Evolutionary conservation across 225 moss, liverwort and hornwort species (phyloP).

Genomic region (Pleurozium schreberi): DNA sequence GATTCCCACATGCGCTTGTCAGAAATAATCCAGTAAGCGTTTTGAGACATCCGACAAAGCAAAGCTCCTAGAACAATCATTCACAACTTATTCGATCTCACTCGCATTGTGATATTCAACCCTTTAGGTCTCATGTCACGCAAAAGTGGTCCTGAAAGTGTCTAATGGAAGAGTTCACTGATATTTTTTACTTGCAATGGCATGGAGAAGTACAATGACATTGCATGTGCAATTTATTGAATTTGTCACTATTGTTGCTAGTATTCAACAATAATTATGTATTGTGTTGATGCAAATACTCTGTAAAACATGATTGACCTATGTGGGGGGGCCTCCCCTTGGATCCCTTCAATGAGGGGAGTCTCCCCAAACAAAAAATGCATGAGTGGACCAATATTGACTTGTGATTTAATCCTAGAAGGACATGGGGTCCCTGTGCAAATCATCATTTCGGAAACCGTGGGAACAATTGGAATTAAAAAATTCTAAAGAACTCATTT

Average conservation of each 20-base stretch:
- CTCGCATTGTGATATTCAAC: not conserved
- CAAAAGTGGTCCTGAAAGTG: not conserved
- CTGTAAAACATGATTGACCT: not conserved
- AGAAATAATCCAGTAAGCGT: not conserved
- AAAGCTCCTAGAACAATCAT: not conserved
- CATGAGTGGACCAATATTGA: not conserved
- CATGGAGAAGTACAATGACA: not conserved
- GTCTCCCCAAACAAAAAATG: not conserved
- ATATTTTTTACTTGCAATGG: not conserved
- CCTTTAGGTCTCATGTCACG: too few relatives aligned
- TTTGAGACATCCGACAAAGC: not conserved
- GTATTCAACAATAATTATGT: not conserved
- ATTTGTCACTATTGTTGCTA: not conserved
- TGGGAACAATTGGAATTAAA: too few relatives aligned
- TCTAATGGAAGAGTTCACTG: not conserved
- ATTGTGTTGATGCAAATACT: not conserved
- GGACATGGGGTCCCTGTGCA: too few relatives aligned
- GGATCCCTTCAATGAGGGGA: too few relatives aligned
- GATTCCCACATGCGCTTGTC: not conserved
- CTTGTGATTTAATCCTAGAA: too few relatives aligned
- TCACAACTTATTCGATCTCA: not conserved
- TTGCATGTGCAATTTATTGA: not conserved
- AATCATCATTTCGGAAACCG: too few relatives aligned
- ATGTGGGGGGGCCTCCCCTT: not conserved
- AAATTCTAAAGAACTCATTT: too few relatives aligned